Evolutionary conservation across 2,329 filamentous ascomycete genomes (phyloP), one percentile per base, ranked within the genome.

Genomic region (Trichocomaceae sp.): DNA sequence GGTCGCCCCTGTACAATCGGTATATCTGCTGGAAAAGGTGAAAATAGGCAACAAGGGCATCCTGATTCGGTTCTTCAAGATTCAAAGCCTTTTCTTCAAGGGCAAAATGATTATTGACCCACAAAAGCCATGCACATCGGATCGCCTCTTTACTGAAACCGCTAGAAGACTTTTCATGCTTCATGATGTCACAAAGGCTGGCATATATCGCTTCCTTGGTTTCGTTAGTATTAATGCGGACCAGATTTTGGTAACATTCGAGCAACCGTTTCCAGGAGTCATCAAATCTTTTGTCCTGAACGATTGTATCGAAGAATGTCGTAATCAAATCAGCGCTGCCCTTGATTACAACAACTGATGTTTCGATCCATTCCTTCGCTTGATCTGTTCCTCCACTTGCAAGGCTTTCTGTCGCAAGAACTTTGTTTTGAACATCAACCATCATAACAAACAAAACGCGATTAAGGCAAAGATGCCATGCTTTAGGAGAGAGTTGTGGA

Each of bases 31-130:
- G 77, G 41, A 93, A 81, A 1, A 87, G 80, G 20, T 84, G 80
- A 1, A 93, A 81, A 72, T 96, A 96, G n/a, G 90, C 87, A 29
- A 88, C 75, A n/a, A 92, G 80, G 10, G 88, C 90, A 55, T 85
- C 85, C 66, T 96, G 89, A 61, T 93, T 95, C 58, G 87, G 81
- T 2, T 73, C 72, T 0, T 75, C 70, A 49, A 74, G 65, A 39
- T 79, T 73, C 13, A 73, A 64, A 17, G 71, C 64, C 12, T 70
- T 65, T 33, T 72, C 62, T 31, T 72, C 72, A 1, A 75, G 70
- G 2, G 77, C 71, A 0, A 85, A 84, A n/a, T 87, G 77, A 1
- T 82, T 81, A 39, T 81, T 76, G 15, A 81, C 82, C 87, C 87
- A 91, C 4, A 90, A 69, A 29, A 77, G 73, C 87, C 87, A 90